Percentiles rank a stretch among this genome's conserved stretches.
These are phyloP conservation scores for Aspergillus sojae DNA, from an alignment of 2,329 filamentous ascomycete genomes.

Conservation along the genomic window DNA sequence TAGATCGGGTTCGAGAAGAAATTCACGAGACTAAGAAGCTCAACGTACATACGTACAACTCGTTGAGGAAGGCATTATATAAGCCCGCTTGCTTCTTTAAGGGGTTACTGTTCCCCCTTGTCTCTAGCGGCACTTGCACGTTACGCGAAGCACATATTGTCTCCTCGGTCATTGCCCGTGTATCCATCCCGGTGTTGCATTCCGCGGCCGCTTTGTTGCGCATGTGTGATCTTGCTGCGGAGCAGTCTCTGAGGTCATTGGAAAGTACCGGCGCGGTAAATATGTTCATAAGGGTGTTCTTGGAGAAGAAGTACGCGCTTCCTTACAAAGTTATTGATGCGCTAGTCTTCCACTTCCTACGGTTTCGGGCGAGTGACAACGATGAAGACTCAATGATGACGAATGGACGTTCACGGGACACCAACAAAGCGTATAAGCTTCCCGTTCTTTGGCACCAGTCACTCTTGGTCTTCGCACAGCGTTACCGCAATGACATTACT, in stretches of 20 bases:
- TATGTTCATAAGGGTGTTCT: constrained; percentile 87
- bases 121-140: constrained; percentile 83
- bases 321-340: constrained; percentile 94
- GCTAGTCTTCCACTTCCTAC: constrained; percentile 93
- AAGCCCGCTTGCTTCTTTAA: constrained; percentile 97
- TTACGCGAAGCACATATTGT: constrained; percentile 91
- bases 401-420: constrained; percentile 43
- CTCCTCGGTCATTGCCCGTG: constrained; percentile 78
- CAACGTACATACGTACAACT: constrained; percentile 92
- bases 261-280: constrained; percentile 92
- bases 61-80: constrained; percentile 88
- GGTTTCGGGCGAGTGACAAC: constrained; percentile 72
- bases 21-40: constrained; percentile 94
- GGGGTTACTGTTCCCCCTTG: constrained; percentile 87
- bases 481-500: constrained; percentile 94
- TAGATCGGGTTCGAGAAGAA: constrained; percentile 89
- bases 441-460: constrained; percentile 98
- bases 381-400: constrained; percentile 56
- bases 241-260: constrained; percentile 74
- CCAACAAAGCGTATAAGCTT: constrained; percentile 64
- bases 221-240: constrained; percentile 90
- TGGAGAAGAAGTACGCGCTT: constrained; percentile 96
- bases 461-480: constrained; percentile 85
- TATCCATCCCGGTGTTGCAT: constrained; percentile 88
- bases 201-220: constrained; percentile 89